phyloP scores from a whole-genome alignment of 1,284 basidiomycete genomes.

The Flammula alnicola region DNA sequence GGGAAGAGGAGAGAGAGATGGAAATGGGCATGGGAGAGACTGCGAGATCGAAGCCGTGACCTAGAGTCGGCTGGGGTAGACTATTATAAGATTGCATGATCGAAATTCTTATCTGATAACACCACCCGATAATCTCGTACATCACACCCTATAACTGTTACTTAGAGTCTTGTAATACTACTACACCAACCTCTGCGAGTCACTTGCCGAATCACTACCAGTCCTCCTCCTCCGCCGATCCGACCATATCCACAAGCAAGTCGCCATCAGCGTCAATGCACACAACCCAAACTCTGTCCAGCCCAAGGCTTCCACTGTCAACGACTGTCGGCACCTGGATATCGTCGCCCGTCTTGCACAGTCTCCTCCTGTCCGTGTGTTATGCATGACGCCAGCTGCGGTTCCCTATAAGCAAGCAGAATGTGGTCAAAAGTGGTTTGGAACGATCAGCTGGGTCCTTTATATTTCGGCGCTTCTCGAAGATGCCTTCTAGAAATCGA shows the following conservation, averaged over 20 bases:
- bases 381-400: constrained; percentile 68
- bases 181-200: constrained; percentile 26
- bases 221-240: constrained; percentile 49
- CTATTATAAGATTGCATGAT: background rate
- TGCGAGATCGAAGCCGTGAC: constrained; percentile 6
- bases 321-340: constrained; percentile 69
- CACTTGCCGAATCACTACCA: constrained; percentile 40
- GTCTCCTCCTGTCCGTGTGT: constrained; percentile 58
- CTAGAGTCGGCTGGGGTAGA: background rate
- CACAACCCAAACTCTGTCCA: constrained; percentile 79
- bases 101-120: constrained; percentile 9
- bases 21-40: constrained; percentile 1
- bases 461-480: too few species aligned
- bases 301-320: constrained; percentile 73
- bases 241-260: constrained; percentile 63
- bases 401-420: too few species aligned
- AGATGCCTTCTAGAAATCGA: constrained; percentile 14
- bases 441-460: too few species aligned
- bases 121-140: too few species aligned
- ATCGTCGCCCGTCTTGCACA: constrained; percentile 59
- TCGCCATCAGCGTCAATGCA: constrained; percentile 57
- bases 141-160: too few species aligned
- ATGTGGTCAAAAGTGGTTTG: too few species aligned
- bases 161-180: constrained; percentile 3
- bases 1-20: constrained; percentile 1